Evolutionary conservation across 2,329 filamentous ascomycete genomes (phyloP).

Genomic region (Exophiala phaeomuriformis): DNA sequence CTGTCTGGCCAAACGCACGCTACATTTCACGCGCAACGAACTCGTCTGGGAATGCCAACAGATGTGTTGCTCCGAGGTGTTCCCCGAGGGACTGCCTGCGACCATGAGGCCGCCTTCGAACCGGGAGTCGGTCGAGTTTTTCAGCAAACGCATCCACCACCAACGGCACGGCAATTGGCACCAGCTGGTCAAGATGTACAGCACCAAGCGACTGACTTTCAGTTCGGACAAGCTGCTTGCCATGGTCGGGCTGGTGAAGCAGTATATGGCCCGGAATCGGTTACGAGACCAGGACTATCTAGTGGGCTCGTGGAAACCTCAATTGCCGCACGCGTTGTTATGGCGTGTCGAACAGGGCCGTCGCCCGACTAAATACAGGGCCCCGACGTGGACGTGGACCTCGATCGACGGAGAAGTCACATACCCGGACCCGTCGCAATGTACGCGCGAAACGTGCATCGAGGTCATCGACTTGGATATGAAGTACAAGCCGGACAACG

Average conservation of each 20-base stretch:
- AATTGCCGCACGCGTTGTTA: slow-evolving; percentile 24
- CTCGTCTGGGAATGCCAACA: slow-evolving; percentile 30
- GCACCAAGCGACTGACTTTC: slow-evolving; percentile 22
- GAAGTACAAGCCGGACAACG: slow-evolving; percentile 20
- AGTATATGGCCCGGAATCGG: slow-evolving; percentile 25
- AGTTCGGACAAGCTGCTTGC: slow-evolving; percentile 26
- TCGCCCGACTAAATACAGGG: slow-evolving; percentile 22
- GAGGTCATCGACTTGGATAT: slow-evolving; percentile 24
- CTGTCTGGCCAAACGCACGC: slow-evolving; percentile 27
- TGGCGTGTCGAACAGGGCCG: slow-evolving; percentile 24
- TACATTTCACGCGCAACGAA: slow-evolving; percentile 28
- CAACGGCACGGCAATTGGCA: slow-evolving; percentile 27
- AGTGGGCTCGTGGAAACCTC: slow-evolving; percentile 25
- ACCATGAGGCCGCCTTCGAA: slow-evolving; percentile 19
- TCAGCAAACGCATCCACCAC: slow-evolving; percentile 26
- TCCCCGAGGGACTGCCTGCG: slow-evolving; percentile 27
- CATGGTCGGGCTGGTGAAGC: slow-evolving; percentile 23
- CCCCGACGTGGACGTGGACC: slow-evolving; percentile 27
- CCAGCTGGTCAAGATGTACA: slow-evolving; percentile 27
- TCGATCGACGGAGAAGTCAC: slow-evolving; percentile 26
- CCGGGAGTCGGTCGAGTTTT: slow-evolving; percentile 19
- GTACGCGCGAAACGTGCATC: slow-evolving; percentile 24
- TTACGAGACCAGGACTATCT: slow-evolving; percentile 24
- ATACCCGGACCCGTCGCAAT: slow-evolving; percentile 21
- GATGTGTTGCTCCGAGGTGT: slow-evolving; percentile 27